A percentile compares a stretch with the other conserved stretches of the same genome.
These are phyloP conservation scores for Mollisiaceae sp. DNA, from an alignment of 2,329 filamentous ascomycete genomes.

Conservation along the genomic window DNA sequence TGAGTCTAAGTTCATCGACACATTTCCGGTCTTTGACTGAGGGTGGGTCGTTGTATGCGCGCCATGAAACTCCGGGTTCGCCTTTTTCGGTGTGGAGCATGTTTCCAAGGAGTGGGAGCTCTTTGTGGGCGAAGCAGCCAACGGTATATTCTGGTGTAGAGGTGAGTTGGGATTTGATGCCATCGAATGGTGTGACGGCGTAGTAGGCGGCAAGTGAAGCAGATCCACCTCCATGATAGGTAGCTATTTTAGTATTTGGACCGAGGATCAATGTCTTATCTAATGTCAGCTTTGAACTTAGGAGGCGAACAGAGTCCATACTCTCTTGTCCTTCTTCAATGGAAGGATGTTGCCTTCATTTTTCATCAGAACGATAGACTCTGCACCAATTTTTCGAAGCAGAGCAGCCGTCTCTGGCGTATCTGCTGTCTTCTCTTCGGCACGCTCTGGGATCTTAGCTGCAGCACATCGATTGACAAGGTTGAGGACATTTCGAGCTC, in stretches of 20 bases:
- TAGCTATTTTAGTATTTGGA: slow-evolving; percentile 61
- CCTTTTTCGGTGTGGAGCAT: slow-evolving; percentile 57
- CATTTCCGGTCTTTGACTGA: slow-evolving; percentile 50
- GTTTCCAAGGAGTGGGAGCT: slow-evolving; percentile 62
- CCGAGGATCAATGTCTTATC: slow-evolving; percentile 58
- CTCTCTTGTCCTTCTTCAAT: slow-evolving; percentile 61
- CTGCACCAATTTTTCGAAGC: slow-evolving; percentile 60
- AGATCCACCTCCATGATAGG: slow-evolving; percentile 68
- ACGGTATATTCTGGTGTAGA: slow-evolving; percentile 57
- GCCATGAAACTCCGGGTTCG: slow-evolving; percentile 58
- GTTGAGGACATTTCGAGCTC: slow-evolving; percentile 38
- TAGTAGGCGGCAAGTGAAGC: slow-evolving; percentile 66
- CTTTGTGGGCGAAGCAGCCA: slow-evolving; percentile 68
- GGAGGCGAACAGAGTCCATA: slow-evolving; percentile 31
- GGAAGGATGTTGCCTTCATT: slow-evolving; percentile 64
- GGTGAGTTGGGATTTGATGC: slow-evolving; percentile 62
- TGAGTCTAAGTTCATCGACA: slow-evolving; percentile 56
- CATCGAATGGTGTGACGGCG: slow-evolving; percentile 74
- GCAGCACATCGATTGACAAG: slow-evolving; percentile 45
- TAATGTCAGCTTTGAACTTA: slow-evolving; percentile 8
- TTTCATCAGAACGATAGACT: slow-evolving; percentile 69
- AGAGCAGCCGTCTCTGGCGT: slow-evolving; percentile 47
- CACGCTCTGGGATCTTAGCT: slow-evolving; percentile 36
- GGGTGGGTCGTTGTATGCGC: slow-evolving; percentile 63
- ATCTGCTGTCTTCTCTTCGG: slow-evolving; percentile 37